These are phyloP conservation scores for Saccharomycopsis synnaedendra DNA, from an alignment of 805 yeast species.

Conservation along the genomic window DNA sequence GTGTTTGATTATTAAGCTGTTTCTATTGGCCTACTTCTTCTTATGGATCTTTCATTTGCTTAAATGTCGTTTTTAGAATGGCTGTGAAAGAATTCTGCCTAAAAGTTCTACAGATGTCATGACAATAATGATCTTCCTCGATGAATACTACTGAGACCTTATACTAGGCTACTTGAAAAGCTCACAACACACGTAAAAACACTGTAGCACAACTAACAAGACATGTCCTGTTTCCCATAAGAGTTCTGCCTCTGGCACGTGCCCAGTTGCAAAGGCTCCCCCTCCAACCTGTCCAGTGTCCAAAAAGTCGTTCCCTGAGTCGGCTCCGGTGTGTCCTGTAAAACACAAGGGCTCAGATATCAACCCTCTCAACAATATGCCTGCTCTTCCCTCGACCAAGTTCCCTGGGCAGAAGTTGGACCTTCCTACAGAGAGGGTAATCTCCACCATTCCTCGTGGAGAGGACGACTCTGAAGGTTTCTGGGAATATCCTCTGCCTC, in stretches of 20 bases:
- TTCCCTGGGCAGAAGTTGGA: conserved; percentile 73
- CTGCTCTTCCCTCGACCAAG: conserved; percentile 52
- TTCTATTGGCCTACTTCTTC: too few relatives aligned
- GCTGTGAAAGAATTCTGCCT: too few relatives aligned
- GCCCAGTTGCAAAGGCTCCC: conserved; percentile 19
- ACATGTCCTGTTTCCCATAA: conserved; percentile 14
- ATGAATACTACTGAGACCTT: background rate
- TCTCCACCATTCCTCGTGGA: conserved; percentile 84
- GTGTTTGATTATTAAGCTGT: too few relatives aligned
- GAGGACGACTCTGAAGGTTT: conserved; percentile 49
- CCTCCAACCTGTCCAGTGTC: conserved; percentile 14
- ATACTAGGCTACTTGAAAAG: background rate
- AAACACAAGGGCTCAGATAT: conserved; percentile 25
- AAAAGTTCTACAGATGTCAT: too few relatives aligned
- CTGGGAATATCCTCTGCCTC: conserved; percentile 99
- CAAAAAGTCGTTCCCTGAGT: conserved; percentile 9
- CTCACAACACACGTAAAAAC: background rate
- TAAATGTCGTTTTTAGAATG: too few relatives aligned
- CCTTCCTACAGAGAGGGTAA: conserved; percentile 73
- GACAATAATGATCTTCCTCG: background rate
- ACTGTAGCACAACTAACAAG: background rate
- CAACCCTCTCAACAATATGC: conserved; percentile 88
- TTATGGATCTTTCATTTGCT: too few relatives aligned
- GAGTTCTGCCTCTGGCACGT: conserved; percentile 4
- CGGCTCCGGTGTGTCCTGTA: conserved; percentile 25